A percentile compares a stretch with the other conserved stretches of the same genome.
Conservation (phyloP, 257 asterid species). For the Nyctanthes arbortristis region DNA sequence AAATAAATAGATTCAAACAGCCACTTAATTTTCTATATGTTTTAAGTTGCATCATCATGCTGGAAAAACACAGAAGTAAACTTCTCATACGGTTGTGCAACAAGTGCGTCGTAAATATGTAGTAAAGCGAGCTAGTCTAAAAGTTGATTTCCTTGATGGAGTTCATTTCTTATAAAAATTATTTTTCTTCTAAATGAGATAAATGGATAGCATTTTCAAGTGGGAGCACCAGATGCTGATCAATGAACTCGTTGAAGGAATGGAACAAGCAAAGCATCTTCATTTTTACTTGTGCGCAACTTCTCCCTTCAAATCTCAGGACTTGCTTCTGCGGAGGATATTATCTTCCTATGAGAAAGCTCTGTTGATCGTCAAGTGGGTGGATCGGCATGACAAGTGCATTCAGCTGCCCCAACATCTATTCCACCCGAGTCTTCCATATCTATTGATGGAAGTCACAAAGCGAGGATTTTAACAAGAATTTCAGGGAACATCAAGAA, state of each 20-base stretch:
- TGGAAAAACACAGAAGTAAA: too few relatives aligned
- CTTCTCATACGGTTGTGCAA: too few relatives aligned
- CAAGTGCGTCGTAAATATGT: too few relatives aligned
- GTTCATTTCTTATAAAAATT: too few relatives aligned
- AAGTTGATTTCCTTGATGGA: too few relatives aligned
- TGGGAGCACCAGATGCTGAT: slow-evolving; percentile 50
- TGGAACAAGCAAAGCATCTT: slow-evolving; percentile 74
- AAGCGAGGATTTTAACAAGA: slow-evolving; percentile 44
- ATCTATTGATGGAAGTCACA: slow-evolving; percentile 57
- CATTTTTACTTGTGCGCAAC: slow-evolving; percentile 44
- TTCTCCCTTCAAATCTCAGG: slow-evolving; percentile 41
- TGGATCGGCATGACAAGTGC: slow-evolving; percentile 37
- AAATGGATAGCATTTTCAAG: slow-evolving; percentile 50
- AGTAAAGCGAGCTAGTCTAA: too few relatives aligned
- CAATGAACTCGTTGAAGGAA: slow-evolving; percentile 71
- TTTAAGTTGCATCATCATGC: too few relatives aligned
- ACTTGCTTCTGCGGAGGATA: slow-evolving; percentile 63
- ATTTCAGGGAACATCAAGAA: slow-evolving; percentile 36
- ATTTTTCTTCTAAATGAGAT: too few relatives aligned
- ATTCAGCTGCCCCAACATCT: slow-evolving; percentile 14
- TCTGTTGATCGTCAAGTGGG: slow-evolving; percentile 56
- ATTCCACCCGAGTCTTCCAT: slow-evolving; percentile 44
- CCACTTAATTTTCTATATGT: too few relatives aligned
- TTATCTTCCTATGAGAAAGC: slow-evolving; percentile 76
- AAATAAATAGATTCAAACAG: too few relatives aligned